These are phyloP conservation scores for Aspergillus novofumigatus DNA, from an alignment of 2,329 filamentous ascomycete genomes.

Conservation along the genomic window DNA sequence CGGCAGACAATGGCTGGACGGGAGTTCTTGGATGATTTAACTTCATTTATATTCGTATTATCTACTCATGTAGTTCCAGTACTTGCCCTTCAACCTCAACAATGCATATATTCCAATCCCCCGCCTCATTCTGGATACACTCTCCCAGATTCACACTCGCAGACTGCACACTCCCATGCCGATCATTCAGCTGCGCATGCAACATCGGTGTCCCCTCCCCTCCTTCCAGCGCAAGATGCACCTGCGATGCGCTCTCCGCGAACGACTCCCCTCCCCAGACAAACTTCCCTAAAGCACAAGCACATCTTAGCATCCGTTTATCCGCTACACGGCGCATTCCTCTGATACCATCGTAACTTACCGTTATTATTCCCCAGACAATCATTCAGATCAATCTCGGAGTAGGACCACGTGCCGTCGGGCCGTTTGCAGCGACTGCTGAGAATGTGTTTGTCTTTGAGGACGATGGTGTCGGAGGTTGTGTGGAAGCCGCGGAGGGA, in stretches of 20 bases:
- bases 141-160: constrained; percentile 8
- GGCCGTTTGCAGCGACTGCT: constrained; percentile 2
- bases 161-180: constrained; percentile 10
- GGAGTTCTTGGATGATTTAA: neutral
- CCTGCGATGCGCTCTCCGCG: constrained; percentile 8
- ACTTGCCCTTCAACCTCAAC: neutral
- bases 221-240: constrained; percentile 10
- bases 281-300: constrained; percentile 4
- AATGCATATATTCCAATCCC: constrained; percentile 4
- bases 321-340: neutral
- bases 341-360: neutral
- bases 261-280: constrained; percentile 10
- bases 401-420: neutral
- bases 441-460: constrained; percentile 7
- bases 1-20: constrained; percentile 25
- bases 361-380: constrained; percentile 8
- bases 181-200: constrained; percentile 12
- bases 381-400: constrained; percentile 4
- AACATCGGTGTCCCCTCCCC: constrained; percentile 3
- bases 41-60: neutral
- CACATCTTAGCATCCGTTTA: too few species aligned
- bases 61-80: neutral
- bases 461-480: constrained; percentile 6
- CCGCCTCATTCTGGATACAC: constrained; percentile 5
- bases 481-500: constrained; percentile 6